Percentiles rank a stretch among this genome's conserved stretches.
Conservation (phyloP, 768 basidiomycete genomes). For the Piloderma croceum region DNA sequence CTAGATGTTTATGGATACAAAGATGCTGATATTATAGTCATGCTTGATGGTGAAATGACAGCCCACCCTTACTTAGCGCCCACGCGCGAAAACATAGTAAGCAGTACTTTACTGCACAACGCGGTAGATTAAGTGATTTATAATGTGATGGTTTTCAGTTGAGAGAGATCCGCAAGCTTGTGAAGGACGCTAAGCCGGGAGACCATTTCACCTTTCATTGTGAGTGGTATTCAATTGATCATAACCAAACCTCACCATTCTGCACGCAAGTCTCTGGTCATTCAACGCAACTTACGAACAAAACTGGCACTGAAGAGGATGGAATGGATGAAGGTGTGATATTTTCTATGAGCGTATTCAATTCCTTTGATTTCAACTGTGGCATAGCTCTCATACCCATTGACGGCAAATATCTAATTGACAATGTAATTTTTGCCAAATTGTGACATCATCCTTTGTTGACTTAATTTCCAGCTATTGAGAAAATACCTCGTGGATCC, state of each 20-base stretch:
- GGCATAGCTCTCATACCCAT: too few species aligned
- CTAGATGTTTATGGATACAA: too few species aligned
- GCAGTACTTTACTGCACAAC: too few species aligned
- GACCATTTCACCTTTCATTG: constrained; percentile 22
- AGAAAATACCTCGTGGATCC: constrained; percentile 6
- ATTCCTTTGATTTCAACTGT: too few species aligned
- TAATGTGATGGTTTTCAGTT: too few species aligned
- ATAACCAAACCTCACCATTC: not conserved
- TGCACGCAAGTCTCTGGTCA: constrained; percentile 5
- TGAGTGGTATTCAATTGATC: constrained; percentile 8
- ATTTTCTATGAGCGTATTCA: constrained; percentile 3
- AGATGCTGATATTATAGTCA: too few species aligned
- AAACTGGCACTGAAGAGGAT: constrained; percentile 9
- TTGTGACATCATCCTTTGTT: too few species aligned
- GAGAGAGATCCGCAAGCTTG: constrained; percentile 10
- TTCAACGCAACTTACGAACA: constrained; percentile 3
- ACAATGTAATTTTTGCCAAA: constrained; percentile 5
- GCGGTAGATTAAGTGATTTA: too few species aligned
- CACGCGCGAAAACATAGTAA: too few species aligned
- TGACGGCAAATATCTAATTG: too few species aligned
- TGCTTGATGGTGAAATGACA: too few species aligned
- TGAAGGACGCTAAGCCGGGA: constrained; percentile 13
- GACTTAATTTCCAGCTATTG: constrained; percentile 8
- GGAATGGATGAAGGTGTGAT: constrained; percentile 7
- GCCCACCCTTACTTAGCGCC: too few species aligned